Evolutionary conservation across 2,329 filamentous ascomycete species (phyloP).

Genomic region (Colletotrichum gloeosporioides): DNA sequence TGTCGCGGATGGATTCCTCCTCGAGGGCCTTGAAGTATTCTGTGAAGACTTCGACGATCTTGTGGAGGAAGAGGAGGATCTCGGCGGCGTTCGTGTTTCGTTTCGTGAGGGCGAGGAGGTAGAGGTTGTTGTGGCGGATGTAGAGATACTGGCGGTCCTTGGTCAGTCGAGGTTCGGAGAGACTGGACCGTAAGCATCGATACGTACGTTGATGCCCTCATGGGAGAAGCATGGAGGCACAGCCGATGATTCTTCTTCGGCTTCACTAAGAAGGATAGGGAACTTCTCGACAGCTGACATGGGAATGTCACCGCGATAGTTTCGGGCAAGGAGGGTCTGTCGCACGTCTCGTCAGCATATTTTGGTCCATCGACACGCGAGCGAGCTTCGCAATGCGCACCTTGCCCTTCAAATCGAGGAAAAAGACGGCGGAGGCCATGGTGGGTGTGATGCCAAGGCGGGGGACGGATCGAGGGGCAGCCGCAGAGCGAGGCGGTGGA

Average conservation of each 20-base stretch:
- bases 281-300: constrained; percentile 99
- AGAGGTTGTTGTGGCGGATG: constrained; percentile 98
- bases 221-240: constrained; percentile 98
- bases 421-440: constrained; percentile 98
- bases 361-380: not conserved
- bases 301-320: constrained; percentile 97
- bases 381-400: constrained; percentile 46
- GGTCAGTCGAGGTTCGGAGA: constrained; percentile 21
- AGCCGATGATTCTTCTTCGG: constrained; percentile 97
- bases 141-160: constrained; percentile 79
- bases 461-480: constrained; percentile 26
- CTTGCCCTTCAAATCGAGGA: constrained; percentile 99
- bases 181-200: not conserved
- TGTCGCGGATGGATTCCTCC: constrained; percentile 98
- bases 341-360: constrained; percentile 25
- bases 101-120: constrained; percentile 96
- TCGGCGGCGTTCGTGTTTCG: constrained; percentile 99
- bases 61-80: constrained; percentile 97
- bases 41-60: constrained; percentile 97
- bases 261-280: constrained; percentile 92
- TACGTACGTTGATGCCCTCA: constrained; percentile 93
- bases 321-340: constrained; percentile 95
- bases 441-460: constrained; percentile 34
- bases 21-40: constrained; percentile 99
- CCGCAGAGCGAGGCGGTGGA: constrained; percentile 24